Evolutionary conservation across 345 rosid species (phyloP), one percentile per base, ranked within the genome.

Genomic region (Eutrema japonicum): DNA sequence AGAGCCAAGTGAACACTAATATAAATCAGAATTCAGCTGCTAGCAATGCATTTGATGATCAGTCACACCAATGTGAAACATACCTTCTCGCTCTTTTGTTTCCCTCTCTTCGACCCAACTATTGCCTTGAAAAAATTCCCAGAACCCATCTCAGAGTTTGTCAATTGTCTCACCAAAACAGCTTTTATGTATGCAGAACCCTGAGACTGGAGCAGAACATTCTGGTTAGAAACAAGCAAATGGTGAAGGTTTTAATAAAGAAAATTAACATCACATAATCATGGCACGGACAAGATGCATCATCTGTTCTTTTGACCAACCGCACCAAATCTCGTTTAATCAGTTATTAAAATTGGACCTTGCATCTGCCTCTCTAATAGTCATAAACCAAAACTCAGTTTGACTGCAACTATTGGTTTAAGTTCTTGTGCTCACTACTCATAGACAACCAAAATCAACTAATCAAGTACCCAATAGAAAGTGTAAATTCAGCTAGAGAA

Each of bases 71-170:
- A 10, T 42, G 0, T 30, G 41, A 58, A 50, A 66, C 22, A 59
- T 45, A 79, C 82, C 82, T 79, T 89, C 12, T 52, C 55, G 72
- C 77, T 72, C 7, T 63, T 71, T 30, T 79, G 74, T 80, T 87
- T 91, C 59, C 72, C 88, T 70, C 73, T 88, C 87, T 88, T 95
- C n/a, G 54, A 66, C 74, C 80, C 83, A 65, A 90, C 83, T 61
- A 95, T 79, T 8, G 92, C 82, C 83, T 88, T 92, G 40, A 95
- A 79, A 88, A 96, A 85, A 77, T 84, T 83, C 18, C 90, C 89
- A 77, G 97, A 91, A 55, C 88, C 96, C 99, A 92, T 95, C 76
- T 46, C 72, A 67, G 70, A 58, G 11, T 61, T 45, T 58, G 10
- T 65, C 60, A 70, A 22, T 56, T 57, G 46, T 54, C 26, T 22